Evolutionary conservation across 352 stramenopile genomes (phyloP).

Genomic region (Phytophthora kernoviae): DNA sequence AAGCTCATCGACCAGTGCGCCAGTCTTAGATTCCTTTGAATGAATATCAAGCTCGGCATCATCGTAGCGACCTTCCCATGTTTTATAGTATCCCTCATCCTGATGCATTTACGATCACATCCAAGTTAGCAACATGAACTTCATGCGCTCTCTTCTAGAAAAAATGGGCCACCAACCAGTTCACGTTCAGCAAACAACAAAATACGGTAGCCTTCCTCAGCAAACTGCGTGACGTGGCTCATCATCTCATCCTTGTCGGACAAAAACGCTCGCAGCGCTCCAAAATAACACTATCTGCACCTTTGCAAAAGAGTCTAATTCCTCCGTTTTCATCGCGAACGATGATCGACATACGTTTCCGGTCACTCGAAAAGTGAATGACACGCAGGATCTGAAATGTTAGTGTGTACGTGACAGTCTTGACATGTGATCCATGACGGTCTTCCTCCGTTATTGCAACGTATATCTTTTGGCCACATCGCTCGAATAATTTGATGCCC

Average conservation of each 20-base stretch:
- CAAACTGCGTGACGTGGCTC: slow-evolving; percentile 84
- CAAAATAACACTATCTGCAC: slow-evolving; percentile 77
- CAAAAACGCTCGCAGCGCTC: slow-evolving; percentile 69
- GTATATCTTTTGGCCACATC: slow-evolving; percentile 55
- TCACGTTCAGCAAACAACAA: slow-evolving; percentile 80
- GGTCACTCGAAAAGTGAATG: slow-evolving; percentile 77
- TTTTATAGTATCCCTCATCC: slow-evolving; percentile 71
- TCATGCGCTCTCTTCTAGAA: background rate
- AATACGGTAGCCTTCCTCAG: slow-evolving; percentile 84
- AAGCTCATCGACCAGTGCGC: slow-evolving; percentile 74
- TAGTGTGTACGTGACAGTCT: slow-evolving; percentile 68
- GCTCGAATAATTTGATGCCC: slow-evolving; percentile 80
- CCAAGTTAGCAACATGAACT: background rate
- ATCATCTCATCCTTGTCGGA: slow-evolving; percentile 61
- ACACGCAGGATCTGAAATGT: slow-evolving; percentile 76
- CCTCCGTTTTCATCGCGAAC: slow-evolving; percentile 56
- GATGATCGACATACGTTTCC: slow-evolving; percentile 87
- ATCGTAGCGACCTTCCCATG: slow-evolving; percentile 68
- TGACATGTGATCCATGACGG: slow-evolving; percentile 51
- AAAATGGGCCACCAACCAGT: slow-evolving; percentile 46
- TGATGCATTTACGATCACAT: slow-evolving; percentile 10
- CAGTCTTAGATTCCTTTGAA: slow-evolving; percentile 61
- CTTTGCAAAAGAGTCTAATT: slow-evolving; percentile 83
- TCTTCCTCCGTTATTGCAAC: slow-evolving; percentile 74
- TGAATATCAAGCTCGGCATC: slow-evolving; percentile 78